phyloP scores from a whole-genome alignment of 1,284 basidiomycete species.

The Ceratobasidium sp. region DNA sequence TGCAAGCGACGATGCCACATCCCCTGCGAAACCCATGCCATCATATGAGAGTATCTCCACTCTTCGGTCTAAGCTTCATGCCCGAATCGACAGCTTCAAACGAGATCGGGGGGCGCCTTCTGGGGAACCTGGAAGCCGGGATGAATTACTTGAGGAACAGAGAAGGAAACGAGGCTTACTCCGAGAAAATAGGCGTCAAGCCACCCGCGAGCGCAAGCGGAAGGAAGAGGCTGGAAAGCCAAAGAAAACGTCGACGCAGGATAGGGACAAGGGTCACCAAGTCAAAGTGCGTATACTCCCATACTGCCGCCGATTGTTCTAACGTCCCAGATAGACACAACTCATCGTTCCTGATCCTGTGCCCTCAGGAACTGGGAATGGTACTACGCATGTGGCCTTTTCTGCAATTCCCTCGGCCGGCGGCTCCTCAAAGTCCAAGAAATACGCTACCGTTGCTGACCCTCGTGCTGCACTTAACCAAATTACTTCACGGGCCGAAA shows the following conservation, averaged over 20 bases:
- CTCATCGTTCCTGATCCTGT: constrained; percentile 42
- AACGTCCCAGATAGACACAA: constrained; percentile 18
- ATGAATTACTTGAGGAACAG: constrained; percentile 85
- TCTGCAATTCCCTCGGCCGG: constrained; percentile 3
- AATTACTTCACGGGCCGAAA: constrained; percentile 78
- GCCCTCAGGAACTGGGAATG: constrained; percentile 20
- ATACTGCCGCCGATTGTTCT: neutral
- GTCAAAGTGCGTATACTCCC: constrained; percentile 65
- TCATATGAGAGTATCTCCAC: constrained; percentile 73
- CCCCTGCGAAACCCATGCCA: constrained; percentile 71
- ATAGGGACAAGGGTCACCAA: constrained; percentile 61
- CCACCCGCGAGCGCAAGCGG: constrained; percentile 83
- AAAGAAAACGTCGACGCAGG: constrained; percentile 65
- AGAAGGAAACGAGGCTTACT: constrained; percentile 81
- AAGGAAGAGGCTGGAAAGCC: constrained; percentile 69
- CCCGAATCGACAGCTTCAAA: constrained; percentile 77
- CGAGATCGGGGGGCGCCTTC: constrained; percentile 63
- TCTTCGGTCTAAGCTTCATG: constrained; percentile 84
- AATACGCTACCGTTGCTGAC: constrained; percentile 79
- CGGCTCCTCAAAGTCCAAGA: constrained; percentile 63
- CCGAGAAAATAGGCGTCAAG: constrained; percentile 84
- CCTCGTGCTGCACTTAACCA: constrained; percentile 87
- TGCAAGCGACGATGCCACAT: constrained; percentile 50
- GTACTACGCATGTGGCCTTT: constrained; percentile 32
- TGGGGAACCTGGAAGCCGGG: constrained; percentile 64